phyloP scores from a whole-genome alignment of 805 yeast genomes.

The Candida glaebosa region DNA sequence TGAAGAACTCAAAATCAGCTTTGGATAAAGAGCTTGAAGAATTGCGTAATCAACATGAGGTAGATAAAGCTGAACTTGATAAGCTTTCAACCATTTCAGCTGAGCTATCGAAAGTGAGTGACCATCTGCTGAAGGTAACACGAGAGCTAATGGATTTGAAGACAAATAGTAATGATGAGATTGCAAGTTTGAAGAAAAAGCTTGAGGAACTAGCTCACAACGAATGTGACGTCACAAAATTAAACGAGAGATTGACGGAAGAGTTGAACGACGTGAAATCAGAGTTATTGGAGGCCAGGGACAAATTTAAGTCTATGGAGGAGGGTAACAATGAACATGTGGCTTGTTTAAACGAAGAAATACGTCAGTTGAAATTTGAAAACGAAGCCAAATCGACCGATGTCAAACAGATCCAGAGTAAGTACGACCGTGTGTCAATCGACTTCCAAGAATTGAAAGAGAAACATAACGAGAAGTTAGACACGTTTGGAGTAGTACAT shows the following conservation, averaged over 20 bases:
- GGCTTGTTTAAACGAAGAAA: constrained; percentile 3
- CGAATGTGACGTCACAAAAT: neutral
- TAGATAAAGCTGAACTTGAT: constrained; percentile 13
- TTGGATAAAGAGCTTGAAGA: constrained; percentile 13
- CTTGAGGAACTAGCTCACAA: neutral
- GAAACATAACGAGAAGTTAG: constrained; percentile 10
- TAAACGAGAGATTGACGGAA: constrained; percentile 4
- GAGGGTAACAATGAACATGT: constrained; percentile 7
- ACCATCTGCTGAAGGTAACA: constrained; percentile 3
- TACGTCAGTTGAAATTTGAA: constrained; percentile 8
- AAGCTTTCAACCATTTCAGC: constrained; percentile 7
- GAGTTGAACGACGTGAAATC: constrained; percentile 6
- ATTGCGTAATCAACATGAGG: constrained; percentile 13
- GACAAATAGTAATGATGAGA: constrained; percentile 3
- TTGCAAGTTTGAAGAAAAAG: constrained; percentile 3
- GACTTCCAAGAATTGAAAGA: neutral
- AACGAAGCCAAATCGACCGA: constrained; percentile 9
- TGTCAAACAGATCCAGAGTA: neutral
- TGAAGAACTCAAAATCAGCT: constrained; percentile 17
- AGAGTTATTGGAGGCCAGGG: neutral
- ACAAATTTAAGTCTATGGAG: constrained; percentile 4
- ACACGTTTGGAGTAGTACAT: constrained; percentile 3
- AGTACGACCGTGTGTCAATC: neutral
- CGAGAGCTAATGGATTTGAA: constrained; percentile 3
- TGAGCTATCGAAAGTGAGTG: constrained; percentile 5